A percentile compares a stretch with the other conserved stretches of the same genome.
phyloP scores from a whole-genome alignment of 2,329 filamentous ascomycete species.

The Acrodontium crateriforme region DNA sequence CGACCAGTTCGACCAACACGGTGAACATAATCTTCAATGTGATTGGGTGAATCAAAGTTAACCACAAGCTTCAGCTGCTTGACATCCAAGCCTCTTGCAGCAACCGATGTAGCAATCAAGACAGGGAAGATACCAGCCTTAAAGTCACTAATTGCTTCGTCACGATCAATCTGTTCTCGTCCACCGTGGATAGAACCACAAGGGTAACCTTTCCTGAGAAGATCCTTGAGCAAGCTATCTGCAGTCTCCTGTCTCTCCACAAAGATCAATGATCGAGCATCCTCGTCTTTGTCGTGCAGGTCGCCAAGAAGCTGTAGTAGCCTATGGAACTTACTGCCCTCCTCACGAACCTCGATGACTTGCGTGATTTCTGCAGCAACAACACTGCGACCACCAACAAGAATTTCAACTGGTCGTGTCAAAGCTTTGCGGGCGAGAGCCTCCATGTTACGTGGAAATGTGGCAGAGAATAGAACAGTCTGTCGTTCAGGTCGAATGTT shows the following conservation, averaged over 20 bases:
- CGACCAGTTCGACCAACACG: conserved; percentile 85
- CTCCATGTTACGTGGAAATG: conserved; percentile 88
- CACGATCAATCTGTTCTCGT: conserved; percentile 84
- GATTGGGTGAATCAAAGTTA: conserved; percentile 89
- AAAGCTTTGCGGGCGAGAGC: conserved; percentile 79
- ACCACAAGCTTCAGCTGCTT: conserved; percentile 92
- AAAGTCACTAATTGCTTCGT: conserved; percentile 86
- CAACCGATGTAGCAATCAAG: conserved; percentile 87
- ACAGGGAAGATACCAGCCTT: conserved; percentile 83
- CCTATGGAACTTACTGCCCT: conserved; percentile 70
- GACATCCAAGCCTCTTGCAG: conserved; percentile 86
- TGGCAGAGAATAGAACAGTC: conserved; percentile 91
- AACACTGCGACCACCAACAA: conserved; percentile 69
- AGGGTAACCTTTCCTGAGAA: conserved; percentile 73
- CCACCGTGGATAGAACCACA: conserved; percentile 91
- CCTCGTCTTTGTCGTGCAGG: conserved; percentile 74
- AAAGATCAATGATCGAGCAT: conserved; percentile 67
- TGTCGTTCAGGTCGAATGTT: conserved; percentile 88
- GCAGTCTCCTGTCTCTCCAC: conserved; percentile 25
- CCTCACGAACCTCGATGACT: conserved; percentile 73
- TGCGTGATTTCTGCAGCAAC: conserved; percentile 68
- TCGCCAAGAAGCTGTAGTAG: conserved; percentile 78
- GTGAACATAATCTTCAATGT: conserved; percentile 93
- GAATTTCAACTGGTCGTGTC: conserved; percentile 75
- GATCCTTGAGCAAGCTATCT: conserved; percentile 45